Percentiles rank a stretch among this genome's conserved stretches.
phyloP scores from a whole-genome alignment of 2,329 filamentous ascomycete genomes.

The Penicillium brevicompactum region DNA sequence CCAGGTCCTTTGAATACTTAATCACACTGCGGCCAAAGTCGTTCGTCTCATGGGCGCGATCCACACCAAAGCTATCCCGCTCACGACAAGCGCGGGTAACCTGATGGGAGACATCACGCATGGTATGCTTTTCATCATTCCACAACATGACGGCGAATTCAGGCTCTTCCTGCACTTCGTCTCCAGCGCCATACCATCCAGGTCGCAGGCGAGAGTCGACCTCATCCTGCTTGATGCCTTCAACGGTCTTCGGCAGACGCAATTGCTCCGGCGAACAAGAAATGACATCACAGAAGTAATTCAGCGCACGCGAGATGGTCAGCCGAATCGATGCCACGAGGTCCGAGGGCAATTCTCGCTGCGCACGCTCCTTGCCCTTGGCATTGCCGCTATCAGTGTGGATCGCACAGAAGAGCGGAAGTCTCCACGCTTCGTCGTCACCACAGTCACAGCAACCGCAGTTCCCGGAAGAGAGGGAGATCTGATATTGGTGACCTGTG shows the following conservation, averaged over 20 bases:
- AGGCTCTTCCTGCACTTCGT: slow-evolving; percentile 63
- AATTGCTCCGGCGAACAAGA: slow-evolving; percentile 97
- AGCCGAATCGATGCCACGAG: slow-evolving; percentile 76
- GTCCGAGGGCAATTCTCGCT: slow-evolving; percentile 71
- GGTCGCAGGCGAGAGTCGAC: slow-evolving; percentile 73
- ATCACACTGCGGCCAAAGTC: slow-evolving; percentile 84
- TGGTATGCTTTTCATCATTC: slow-evolving; percentile 99
- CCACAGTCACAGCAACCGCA: slow-evolving; percentile 97
- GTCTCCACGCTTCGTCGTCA: slow-evolving; percentile 90
- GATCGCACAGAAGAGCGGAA: slow-evolving; percentile 83
- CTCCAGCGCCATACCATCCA: slow-evolving; percentile 69
- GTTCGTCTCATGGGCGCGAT: slow-evolving; percentile 85
- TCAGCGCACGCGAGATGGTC: slow-evolving; percentile 81
- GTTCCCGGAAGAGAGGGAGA: slow-evolving; percentile 85
- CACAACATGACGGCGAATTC: slow-evolving; percentile 87
- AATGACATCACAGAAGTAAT: slow-evolving; percentile 97
- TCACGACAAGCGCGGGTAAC: slow-evolving; percentile 85
- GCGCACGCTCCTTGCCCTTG: slow-evolving; percentile 59
- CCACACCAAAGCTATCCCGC: slow-evolving; percentile 66
- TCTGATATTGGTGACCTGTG: slow-evolving; percentile 86
- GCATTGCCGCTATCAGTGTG: slow-evolving; percentile 66
- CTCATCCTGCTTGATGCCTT: slow-evolving; percentile 81
- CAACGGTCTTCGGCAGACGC: slow-evolving; percentile 78
- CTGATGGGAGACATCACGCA: slow-evolving; percentile 86
- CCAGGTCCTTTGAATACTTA: slow-evolving; percentile 72